Evolutionary conservation across 768 basidiomycete genomes (phyloP).

Genomic region (Hygrophorus russula): DNA sequence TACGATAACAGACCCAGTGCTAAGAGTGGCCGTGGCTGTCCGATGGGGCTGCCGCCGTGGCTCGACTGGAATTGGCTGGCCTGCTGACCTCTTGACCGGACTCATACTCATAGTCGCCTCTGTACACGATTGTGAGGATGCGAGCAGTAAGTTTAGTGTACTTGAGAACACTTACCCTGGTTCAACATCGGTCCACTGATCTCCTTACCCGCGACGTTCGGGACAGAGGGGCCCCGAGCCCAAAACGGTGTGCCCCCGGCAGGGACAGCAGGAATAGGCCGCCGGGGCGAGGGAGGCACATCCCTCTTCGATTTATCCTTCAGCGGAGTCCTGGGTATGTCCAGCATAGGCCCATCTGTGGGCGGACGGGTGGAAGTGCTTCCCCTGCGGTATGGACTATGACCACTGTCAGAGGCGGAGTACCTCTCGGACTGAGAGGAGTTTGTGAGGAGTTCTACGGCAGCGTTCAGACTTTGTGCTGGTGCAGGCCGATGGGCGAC

Average conservation of each 20-base stretch:
- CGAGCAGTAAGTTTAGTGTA: conserved; percentile 3
- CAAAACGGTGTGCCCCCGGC: conserved; percentile 16
- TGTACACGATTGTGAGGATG: conserved; percentile 13
- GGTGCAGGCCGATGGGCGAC: conserved; percentile 42
- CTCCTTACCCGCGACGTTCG: conserved; percentile 43
- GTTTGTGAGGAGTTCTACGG: conserved; percentile 49
- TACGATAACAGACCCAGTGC: conserved; percentile 48
- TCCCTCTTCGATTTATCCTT: conserved; percentile 15
- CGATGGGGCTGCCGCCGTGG: conserved; percentile 18
- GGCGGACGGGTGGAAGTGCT: conserved; percentile 5
- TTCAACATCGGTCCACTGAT: conserved; percentile 66
- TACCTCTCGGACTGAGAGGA: conserved; percentile 15
- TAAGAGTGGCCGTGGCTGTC: conserved; percentile 33
- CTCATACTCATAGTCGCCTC: conserved; percentile 67
- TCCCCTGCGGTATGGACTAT: conserved; percentile 7
- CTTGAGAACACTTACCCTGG: conserved; percentile 37
- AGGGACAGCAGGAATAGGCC: conserved; percentile 29
- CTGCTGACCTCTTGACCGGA: conserved; percentile 55
- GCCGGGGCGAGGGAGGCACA: conserved; percentile 31
- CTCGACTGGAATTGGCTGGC: conserved; percentile 53
- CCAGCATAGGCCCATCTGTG: conserved; percentile 6
- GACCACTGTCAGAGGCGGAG: conserved; percentile 4
- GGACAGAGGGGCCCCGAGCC: conserved; percentile 24
- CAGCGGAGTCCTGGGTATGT: conserved; percentile 18
- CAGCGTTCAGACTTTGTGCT: conserved; percentile 65